Evolutionary conservation across 768 basidiomycete species (phyloP), one percentile per base, ranked within the genome.

Genomic region (Tubosaeta brunneosetosa): DNA sequence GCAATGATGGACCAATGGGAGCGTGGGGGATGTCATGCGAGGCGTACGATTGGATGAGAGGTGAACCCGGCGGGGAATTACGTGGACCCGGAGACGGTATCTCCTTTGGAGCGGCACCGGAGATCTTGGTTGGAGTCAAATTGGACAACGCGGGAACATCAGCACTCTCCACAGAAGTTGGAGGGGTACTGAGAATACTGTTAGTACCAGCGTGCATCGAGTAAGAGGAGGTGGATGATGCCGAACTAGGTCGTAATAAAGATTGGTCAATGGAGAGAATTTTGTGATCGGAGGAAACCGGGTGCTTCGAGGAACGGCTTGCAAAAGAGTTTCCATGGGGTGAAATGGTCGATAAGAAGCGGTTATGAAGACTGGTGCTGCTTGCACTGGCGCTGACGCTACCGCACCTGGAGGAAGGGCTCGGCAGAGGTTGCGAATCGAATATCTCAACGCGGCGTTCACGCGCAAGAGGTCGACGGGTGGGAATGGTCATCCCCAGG

Each of bases 391-490:
- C 57, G 32, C 69, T 66, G 47, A 66, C 55, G 49, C 66, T 70
- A 41, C 61, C 65, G 12, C 61, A 55, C 49, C 61, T 65, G 22
- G 67, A 65, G 4, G 73, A 70, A 14, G 78, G 78, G 61, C 85
- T 88, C 5, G 83, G 70, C 25, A 91, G 66, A 29, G 89, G 89
- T 64, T 91, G 89, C 3, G 89, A 91, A 63, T 87, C 79, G 60
- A 89, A 88, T 33, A 91, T 91, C 61, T 90, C 85, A 40, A 91
- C 88, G 52, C 86, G 84, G 22, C 81, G 79, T 55, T 80, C 77
- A 12, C 79, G 66, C 52, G 45, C 74, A 63, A 53, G 76, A 71
- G 51, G 44, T 22, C 77, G 78, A 40, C 75, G 76, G 44, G 73
- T 77, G 42, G 81, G 84, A 59, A 83, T 87, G 31, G 78, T 76